Evolutionary conservation across 257 asterid species (phyloP).

Genomic region (Petunia axillaris): DNA sequence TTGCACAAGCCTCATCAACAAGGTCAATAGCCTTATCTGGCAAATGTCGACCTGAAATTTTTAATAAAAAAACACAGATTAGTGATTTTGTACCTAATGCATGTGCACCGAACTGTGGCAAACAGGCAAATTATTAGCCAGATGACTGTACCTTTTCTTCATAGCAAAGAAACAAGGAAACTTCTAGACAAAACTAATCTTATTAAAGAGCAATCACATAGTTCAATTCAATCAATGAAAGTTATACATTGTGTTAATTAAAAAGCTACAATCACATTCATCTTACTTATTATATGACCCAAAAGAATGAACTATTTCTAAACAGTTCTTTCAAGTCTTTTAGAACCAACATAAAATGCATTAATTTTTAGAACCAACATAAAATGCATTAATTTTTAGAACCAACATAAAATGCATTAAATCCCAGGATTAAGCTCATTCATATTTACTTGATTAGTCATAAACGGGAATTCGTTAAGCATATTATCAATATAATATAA

Average conservation of each 20-base stretch:
- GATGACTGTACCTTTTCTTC: background rate
- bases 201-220: background rate
- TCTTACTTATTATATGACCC: background rate
- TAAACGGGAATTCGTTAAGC: background rate
- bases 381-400: too few species aligned
- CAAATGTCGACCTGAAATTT: constrained; percentile 57
- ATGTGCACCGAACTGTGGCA: background rate
- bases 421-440: background rate
- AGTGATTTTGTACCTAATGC: background rate
- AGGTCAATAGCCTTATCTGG: constrained; percentile 79
- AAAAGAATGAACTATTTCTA: too few species aligned
- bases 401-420: background rate
- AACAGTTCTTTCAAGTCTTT: background rate
- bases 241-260: background rate
- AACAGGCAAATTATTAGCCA: background rate
- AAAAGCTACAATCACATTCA: background rate
- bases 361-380: too few species aligned
- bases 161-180: background rate
- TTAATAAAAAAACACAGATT: background rate
- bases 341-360: too few species aligned
- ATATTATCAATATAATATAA: background rate
- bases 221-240: background rate
- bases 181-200: background rate
- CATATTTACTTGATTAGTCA: background rate
- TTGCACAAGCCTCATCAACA: constrained; percentile 80